These are phyloP conservation scores for Pyrenula aspistea DNA, from an alignment of 495 filamentous ascomycete species.

Conservation along the genomic window DNA sequence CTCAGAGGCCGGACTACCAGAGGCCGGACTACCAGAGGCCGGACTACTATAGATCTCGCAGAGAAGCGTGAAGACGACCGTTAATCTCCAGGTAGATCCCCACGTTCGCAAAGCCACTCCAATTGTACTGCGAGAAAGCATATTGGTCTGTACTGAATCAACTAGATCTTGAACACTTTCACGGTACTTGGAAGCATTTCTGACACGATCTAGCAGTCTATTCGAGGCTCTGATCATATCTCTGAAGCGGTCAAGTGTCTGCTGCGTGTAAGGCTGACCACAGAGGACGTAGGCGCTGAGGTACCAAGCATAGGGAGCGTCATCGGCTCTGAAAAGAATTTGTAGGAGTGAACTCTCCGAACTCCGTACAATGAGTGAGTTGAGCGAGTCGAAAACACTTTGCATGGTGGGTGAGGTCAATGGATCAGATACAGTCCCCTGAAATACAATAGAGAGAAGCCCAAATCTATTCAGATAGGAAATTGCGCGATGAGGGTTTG, in stretches of 20 bases:
- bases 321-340: background rate
- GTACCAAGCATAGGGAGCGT: background rate
- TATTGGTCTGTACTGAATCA: constrained; percentile 29
- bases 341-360: background rate
- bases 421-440: constrained; percentile 8
- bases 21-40: constrained; percentile 20
- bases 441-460: constrained; percentile 75
- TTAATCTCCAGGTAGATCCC: constrained; percentile 64
- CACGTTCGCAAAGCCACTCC: constrained; percentile 73
- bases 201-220: constrained; percentile 10
- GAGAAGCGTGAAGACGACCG: constrained; percentile 58
- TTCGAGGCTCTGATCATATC: background rate
- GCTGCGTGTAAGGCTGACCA: background rate
- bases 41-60: constrained; percentile 36
- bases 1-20: constrained; percentile 4
- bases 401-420: constrained; percentile 28
- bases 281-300: background rate
- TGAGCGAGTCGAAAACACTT: constrained; percentile 35
- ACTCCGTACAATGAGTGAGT: constrained; percentile 4
- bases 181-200: constrained; percentile 26
- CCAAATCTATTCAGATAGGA: constrained; percentile 59
- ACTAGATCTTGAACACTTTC: constrained; percentile 31
- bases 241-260: background rate
- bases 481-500: constrained; percentile 56
- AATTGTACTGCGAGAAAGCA: constrained; percentile 38